Conservation (phyloP, 2,329 filamentous ascomycete species). For the Cephalotrichum gorgonifer region DNA sequence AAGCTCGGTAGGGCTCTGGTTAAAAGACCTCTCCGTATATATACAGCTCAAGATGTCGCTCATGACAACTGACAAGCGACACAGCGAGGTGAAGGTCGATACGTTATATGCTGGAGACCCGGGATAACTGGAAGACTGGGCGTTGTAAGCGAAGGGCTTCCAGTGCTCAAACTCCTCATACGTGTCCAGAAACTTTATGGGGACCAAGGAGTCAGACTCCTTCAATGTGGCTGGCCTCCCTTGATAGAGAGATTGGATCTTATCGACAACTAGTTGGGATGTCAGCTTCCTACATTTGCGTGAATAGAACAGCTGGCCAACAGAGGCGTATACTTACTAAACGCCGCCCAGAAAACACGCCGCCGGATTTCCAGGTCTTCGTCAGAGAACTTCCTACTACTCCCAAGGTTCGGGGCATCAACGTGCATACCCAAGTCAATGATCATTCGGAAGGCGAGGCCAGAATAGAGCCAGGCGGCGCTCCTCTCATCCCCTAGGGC, state of each 20-base stretch:
- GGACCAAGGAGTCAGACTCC: conserved; percentile 32
- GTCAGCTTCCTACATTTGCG: too few species aligned
- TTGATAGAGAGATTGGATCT: conserved; percentile 44
- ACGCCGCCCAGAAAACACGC: conserved; percentile 35
- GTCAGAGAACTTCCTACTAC: conserved; percentile 23
- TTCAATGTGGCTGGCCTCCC: conserved; percentile 37
- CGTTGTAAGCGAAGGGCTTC: conserved; percentile 30
- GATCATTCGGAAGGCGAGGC: conserved; percentile 44
- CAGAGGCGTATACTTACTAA: conserved; percentile 12
- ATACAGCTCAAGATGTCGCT: conserved; percentile 33
- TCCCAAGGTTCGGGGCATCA: conserved; percentile 20
- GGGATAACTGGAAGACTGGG: conserved; percentile 14
- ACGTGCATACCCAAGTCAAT: conserved; percentile 44
- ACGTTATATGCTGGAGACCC: conserved; percentile 28
- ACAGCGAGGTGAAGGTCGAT: conserved; percentile 29
- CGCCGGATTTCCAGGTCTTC: conserved; percentile 33
- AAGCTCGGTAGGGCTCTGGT: conserved; percentile 22
- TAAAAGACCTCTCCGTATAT: conserved; percentile 30
- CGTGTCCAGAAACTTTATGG: conserved; percentile 34
- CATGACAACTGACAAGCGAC: conserved; percentile 34
- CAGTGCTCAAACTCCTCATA: conserved; percentile 44
- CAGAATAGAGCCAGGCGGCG: conserved; percentile 46
- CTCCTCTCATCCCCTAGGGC: conserved; percentile 37
- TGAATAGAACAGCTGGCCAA: neutral
- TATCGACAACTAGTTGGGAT: conserved; percentile 26